phyloP scores from a whole-genome alignment of 2,329 filamentous ascomycete species.

The Cryphonectria nitschkei region DNA sequence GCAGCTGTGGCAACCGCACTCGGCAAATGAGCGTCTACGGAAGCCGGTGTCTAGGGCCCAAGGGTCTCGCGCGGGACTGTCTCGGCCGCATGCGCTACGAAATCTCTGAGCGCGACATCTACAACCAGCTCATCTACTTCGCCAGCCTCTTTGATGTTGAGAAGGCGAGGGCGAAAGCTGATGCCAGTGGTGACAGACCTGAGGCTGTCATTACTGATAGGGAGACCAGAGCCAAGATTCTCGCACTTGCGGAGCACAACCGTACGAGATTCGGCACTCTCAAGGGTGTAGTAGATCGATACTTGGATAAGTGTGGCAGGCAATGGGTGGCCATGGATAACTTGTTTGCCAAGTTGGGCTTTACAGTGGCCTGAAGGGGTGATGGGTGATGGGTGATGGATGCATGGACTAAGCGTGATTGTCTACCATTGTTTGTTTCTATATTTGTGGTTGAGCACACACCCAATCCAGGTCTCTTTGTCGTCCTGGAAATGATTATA shows the following conservation, averaged over 20 bases:
- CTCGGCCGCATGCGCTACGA: slow-evolving; percentile 87
- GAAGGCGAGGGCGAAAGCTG: slow-evolving; percentile 64
- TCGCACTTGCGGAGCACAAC: slow-evolving; percentile 80
- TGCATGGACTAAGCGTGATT: neutral
- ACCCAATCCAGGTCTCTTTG: neutral
- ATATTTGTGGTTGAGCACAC: neutral
- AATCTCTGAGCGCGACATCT: slow-evolving; percentile 84
- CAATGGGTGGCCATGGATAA: slow-evolving; percentile 95
- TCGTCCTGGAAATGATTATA: neutral
- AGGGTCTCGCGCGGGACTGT: slow-evolving; percentile 82
- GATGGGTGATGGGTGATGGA: neutral
- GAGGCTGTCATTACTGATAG: slow-evolving; percentile 37
- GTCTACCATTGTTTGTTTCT: slow-evolving; percentile 10
- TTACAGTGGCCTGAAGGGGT: slow-evolving; percentile 38
- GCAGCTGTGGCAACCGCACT: slow-evolving; percentile 83
- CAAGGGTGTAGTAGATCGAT: slow-evolving; percentile 77
- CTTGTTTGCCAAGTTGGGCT: slow-evolving; percentile 73
- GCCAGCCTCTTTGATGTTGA: slow-evolving; percentile 87
- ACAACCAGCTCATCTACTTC: slow-evolving; percentile 93
- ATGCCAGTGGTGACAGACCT: slow-evolving; percentile 41
- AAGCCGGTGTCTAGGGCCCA: slow-evolving; percentile 83
- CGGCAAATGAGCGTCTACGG: slow-evolving; percentile 94
- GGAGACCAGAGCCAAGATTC: slow-evolving; percentile 66
- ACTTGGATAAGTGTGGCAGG: slow-evolving; percentile 85
- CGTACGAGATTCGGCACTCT: slow-evolving; percentile 75